Evolutionary conservation across 768 basidiomycete genomes (phyloP).

Genomic region (Hebeloma cylindrosporum): DNA sequence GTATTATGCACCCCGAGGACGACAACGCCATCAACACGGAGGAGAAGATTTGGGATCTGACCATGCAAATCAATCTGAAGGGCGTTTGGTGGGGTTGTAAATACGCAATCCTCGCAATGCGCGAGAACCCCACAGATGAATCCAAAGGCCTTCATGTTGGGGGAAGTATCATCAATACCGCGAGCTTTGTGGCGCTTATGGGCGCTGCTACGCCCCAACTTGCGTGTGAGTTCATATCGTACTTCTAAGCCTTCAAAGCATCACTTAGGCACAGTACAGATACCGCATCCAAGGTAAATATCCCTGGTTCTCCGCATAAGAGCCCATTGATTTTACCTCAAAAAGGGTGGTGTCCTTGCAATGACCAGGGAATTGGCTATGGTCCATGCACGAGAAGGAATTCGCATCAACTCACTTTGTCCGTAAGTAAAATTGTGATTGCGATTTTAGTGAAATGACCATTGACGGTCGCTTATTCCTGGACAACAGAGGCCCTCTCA

Average conservation of each 20-base stretch:
- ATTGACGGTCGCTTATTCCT: conserved; percentile 12
- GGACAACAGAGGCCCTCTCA: conserved; percentile 84
- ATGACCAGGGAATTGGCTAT: conserved; percentile 98
- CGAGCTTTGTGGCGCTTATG: conserved; percentile 93
- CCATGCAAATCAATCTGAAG: conserved; percentile 93
- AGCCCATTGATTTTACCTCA: conserved; percentile 2
- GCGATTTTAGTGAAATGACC: conserved; percentile 10
- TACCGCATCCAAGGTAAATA: conserved; percentile 86
- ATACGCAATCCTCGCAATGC: conserved; percentile 96
- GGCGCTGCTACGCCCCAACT: conserved; percentile 98
- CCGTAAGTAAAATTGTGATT: conserved; percentile 57
- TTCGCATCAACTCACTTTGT: conserved; percentile 93
- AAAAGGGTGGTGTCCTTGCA: conserved; percentile 91
- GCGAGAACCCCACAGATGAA: conserved; percentile 82
- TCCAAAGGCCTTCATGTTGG: conserved; percentile 77
- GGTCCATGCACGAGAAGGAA: conserved; percentile 97
- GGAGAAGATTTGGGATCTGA: conserved; percentile 94
- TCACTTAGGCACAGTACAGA: conserved; percentile 43
- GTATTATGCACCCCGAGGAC: conserved; percentile 98
- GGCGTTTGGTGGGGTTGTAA: conserved; percentile 99
- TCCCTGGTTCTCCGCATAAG: neutral
- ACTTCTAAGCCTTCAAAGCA: neutral
- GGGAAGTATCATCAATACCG: conserved; percentile 96
- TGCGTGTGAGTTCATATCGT: conserved; percentile 70
- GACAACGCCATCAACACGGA: conserved; percentile 96